Conservation (phyloP, 169 alveolate genomes). For the Theileria orientalis region DNA sequence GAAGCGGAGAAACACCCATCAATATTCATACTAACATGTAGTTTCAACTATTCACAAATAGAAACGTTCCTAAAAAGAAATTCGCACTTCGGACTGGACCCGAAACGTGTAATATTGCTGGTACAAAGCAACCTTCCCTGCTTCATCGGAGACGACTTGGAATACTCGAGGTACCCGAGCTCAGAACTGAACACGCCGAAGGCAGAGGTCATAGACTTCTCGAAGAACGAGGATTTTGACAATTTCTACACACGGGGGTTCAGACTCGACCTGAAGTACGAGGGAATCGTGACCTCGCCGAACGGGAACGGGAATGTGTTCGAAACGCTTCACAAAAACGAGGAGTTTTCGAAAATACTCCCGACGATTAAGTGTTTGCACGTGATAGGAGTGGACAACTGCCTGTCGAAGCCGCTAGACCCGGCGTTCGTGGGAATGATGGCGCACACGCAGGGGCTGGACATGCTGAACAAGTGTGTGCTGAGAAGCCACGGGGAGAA, state of each 20-base stretch:
- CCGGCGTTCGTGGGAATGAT: slow-evolving; percentile 46
- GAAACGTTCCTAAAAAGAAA: slow-evolving; percentile 49
- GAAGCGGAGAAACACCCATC: slow-evolving; percentile 21
- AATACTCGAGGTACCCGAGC: neutral
- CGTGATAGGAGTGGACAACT: slow-evolving; percentile 57
- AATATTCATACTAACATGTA: slow-evolving; percentile 69
- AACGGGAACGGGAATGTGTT: slow-evolving; percentile 73
- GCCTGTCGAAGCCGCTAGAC: slow-evolving; percentile 54
- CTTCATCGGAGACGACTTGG: slow-evolving; percentile 4
- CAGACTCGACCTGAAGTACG: neutral
- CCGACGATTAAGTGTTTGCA: slow-evolving; percentile 22
- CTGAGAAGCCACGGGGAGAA: slow-evolving; percentile 27
- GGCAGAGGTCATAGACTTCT: slow-evolving; percentile 8
- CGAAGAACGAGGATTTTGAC: neutral
- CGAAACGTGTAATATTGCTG: slow-evolving; percentile 46
- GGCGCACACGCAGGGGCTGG: slow-evolving; percentile 31
- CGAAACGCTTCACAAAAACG: slow-evolving; percentile 52
- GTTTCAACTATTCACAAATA: slow-evolving; percentile 59
- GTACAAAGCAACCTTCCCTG: slow-evolving; percentile 64
- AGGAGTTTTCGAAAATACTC: slow-evolving; percentile 25
- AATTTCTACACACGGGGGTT: slow-evolving; percentile 11
- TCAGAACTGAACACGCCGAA: neutral
- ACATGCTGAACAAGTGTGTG: slow-evolving; percentile 55
- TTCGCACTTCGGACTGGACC: slow-evolving; percentile 59
- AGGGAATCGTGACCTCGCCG: slow-evolving; percentile 39